These are phyloP conservation scores for Xylaria sp. DNA, from an alignment of 2,329 filamentous ascomycete species.

Conservation along the genomic window DNA sequence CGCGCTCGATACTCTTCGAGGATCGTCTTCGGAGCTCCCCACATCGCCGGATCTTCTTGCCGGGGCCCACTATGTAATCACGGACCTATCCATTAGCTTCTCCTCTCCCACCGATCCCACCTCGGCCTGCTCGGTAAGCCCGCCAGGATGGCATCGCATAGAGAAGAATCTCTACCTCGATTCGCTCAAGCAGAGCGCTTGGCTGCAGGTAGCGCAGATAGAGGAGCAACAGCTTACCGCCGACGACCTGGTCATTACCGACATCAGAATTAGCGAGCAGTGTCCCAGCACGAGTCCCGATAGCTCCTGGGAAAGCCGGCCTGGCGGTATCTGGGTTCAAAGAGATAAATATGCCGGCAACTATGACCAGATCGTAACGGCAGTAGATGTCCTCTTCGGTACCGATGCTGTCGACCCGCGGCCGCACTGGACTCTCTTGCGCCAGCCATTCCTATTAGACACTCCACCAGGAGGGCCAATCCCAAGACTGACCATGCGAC, in stretches of 20 bases:
- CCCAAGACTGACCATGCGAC: neutral
- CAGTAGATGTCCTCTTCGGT: conserved; percentile 75
- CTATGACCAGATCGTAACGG: conserved; percentile 62
- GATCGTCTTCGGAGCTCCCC: neutral
- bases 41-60: neutral
- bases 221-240: conserved; percentile 71
- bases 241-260: conserved; percentile 69
- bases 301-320: conserved; percentile 3
- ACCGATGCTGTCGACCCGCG: conserved; percentile 49
- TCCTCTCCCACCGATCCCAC: neutral
- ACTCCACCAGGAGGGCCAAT: conserved; percentile 46
- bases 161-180: conserved; percentile 76
- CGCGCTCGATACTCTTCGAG: neutral
- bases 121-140: neutral
- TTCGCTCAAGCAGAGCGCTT: conserved; percentile 69
- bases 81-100: conserved; percentile 13
- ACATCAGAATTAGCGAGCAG: conserved; percentile 65
- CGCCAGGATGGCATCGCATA: conserved; percentile 67
- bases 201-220: conserved; percentile 70
- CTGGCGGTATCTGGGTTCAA: conserved; percentile 1
- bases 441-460: conserved; percentile 50
- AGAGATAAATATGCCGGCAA: neutral
- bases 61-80: neutral
- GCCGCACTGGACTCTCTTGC: conserved; percentile 50
- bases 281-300: neutral